Conservation (phyloP, 345 rosid genomes). For the Acer negundo region DNA sequence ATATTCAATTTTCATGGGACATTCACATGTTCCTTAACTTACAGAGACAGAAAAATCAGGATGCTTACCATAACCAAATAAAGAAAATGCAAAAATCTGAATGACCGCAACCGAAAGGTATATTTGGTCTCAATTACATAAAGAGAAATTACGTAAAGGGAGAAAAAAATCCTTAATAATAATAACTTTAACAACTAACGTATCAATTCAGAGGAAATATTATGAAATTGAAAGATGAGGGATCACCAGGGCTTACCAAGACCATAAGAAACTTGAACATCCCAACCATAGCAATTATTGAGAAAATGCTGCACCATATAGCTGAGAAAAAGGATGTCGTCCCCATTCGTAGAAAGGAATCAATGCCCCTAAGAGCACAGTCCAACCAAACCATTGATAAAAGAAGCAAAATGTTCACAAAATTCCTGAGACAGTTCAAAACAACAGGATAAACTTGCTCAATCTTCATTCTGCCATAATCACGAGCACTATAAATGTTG, state of each 20-base stretch:
- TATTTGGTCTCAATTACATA: not conserved
- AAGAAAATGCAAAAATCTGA: not conserved
- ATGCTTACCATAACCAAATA: not conserved
- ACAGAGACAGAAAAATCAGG: not conserved
- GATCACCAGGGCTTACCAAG: conserved; percentile 54
- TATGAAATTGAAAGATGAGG: conserved; percentile 11
- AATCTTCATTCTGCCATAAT: conserved; percentile 50
- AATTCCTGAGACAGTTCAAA: conserved; percentile 64
- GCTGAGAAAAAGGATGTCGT: conserved; percentile 79
- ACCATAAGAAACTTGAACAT: conserved; percentile 62
- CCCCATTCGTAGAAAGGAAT: conserved; percentile 86
- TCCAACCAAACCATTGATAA: conserved; percentile 84
- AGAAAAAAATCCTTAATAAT: not conserved
- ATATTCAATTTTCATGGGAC: not conserved
- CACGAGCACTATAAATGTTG: conserved; percentile 44
- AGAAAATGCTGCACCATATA: conserved; percentile 89
- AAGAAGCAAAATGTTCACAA: conserved; percentile 73
- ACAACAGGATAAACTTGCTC: conserved; percentile 56
- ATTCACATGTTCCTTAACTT: not conserved
- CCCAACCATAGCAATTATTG: conserved; percentile 80
- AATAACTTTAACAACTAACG: conserved; percentile 7
- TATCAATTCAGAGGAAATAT: conserved; percentile 1
- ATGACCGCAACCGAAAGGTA: not conserved
- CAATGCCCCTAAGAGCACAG: conserved; percentile 81
- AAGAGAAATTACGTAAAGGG: not conserved